Evolutionary conservation across 495 filamentous ascomycete species (phyloP), one percentile per base, ranked within the genome.

Genomic region (Aspergillus sparsus): DNA sequence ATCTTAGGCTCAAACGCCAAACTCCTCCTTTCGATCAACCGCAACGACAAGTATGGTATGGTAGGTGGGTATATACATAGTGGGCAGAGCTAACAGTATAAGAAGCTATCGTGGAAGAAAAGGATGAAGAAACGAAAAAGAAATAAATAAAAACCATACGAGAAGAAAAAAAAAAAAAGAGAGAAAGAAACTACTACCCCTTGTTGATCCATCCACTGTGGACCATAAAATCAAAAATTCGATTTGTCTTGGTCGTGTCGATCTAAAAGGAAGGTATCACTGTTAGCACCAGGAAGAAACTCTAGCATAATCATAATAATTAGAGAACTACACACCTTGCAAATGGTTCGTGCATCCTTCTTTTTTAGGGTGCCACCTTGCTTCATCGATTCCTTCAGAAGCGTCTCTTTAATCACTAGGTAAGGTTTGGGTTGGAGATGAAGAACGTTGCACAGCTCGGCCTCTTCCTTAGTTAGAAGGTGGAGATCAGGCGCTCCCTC

Each of bases 151-250:
- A 68, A 66, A 65, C 62, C 34, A 46, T 27, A 27, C 21, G 21
- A 27, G 21, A 27, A 27, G 21, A 52, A 47, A 35, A 60, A 62
- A 34, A n/a, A 55, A 45, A 66, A 52, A 63, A 65, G 61, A 53
- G 35, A 32, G 44, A 57, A 63, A 53, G 35, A 32, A 49, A 57
- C 35, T 57, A 44, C 63, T 72, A 85, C 12, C 73, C 81, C 77
- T 93, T 95, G 34, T 83, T 86, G 57, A 97, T 89, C 94, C 94
- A 98, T 8, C 94, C 94, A 45, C 85, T 87, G 67, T 92, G 87
- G 34, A 94, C 89, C 77, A 96, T 93, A 71, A 98, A 98, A 66
- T 98, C 94, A 69, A 91, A 97, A 46, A 98, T 85, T 62, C 89
- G 83, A 44, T 80, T 79, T 7, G 80, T 76, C 67, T 89, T 91